Evolutionary conservation across 306 rosid genomes (phyloP), one percentile per base, ranked within the genome.

Genomic region (Inga leiocalycina): DNA sequence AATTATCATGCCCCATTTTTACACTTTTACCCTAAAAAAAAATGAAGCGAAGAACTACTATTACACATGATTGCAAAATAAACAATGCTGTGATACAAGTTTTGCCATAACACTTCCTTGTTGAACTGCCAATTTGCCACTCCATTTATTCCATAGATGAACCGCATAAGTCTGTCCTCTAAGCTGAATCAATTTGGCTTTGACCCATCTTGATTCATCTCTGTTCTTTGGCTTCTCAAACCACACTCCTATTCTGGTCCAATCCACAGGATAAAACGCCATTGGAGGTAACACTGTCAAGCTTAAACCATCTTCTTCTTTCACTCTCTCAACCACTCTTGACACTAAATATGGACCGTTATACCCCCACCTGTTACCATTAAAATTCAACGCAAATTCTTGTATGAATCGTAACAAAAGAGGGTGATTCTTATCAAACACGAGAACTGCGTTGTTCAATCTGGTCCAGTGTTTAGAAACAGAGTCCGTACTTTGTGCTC

Each of bases 291-390:
- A 77, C 6, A 91, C 69, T 5, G 89, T 89, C 30, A 92, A 83
- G 70, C 90, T 84, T 77, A 30, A 77, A 79, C 74, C 90, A 17
- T 86, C 84, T 10, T 54, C 67, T 13, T 76, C 70, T 57, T 79
- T 79, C 11, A 85, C 65, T 57, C 86, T 91, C 81, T 54, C 57
- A 39, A 90, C 91, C 59, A 96, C 98, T 81, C 97, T 90, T 0
- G 99, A 89, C 66, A 96, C 97, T 78, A 96, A 68, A 84, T 92
- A 92, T 3, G 99, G 98, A 74, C 97, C 99, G 78, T 96, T 96
- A 68, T 91, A 84, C 24, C 98, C 99, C 98, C 97, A 92, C 80
- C 51, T 89, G 64, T 82, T 96, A 8, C 98, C 99, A 85, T 94
- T 89, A 84, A 92, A 96, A 78, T 92, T 90, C 37, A 67, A 74